phyloP scores from a whole-genome alignment of 75 land plant genomes.

The Gnetum montanum region DNA sequence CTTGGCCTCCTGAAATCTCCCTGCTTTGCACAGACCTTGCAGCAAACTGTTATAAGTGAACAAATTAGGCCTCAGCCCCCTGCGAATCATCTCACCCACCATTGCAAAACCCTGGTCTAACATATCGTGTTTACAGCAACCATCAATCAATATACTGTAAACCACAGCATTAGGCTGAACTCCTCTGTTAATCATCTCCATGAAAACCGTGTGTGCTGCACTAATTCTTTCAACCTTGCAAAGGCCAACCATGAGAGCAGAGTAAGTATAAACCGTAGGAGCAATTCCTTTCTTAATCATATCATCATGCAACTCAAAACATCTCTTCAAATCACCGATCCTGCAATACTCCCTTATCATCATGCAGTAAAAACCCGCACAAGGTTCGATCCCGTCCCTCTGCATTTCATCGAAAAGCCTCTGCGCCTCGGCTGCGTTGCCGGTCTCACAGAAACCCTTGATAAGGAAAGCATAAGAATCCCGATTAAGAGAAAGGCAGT shows the following conservation, averaged over 20 bases:
- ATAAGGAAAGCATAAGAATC: slow-evolving; percentile 53
- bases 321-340: slow-evolving; percentile 33
- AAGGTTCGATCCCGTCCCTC: slow-evolving; percentile 22
- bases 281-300: slow-evolving; percentile 29
- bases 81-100: slow-evolving; percentile 36
- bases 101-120: slow-evolving; percentile 41
- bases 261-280: slow-evolving; percentile 46
- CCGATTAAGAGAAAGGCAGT: slow-evolving; percentile 27
- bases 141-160: slow-evolving; percentile 49
- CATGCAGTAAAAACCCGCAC: slow-evolving; percentile 41
- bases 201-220: slow-evolving; percentile 38
- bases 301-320: slow-evolving; percentile 43
- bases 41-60: slow-evolving; percentile 47
- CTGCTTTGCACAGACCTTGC: slow-evolving; percentile 26
- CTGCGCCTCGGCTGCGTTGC: slow-evolving; percentile 34
- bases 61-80: slow-evolving; percentile 36
- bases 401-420: slow-evolving; percentile 50
- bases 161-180: slow-evolving; percentile 29
- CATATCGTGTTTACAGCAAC: slow-evolving; percentile 43
- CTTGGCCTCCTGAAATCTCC: slow-evolving; percentile 39
- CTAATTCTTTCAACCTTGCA: slow-evolving; percentile 51
- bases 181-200: slow-evolving; percentile 45
- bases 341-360: slow-evolving; percentile 38
- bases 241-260: slow-evolving; percentile 47
- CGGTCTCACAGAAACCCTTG: slow-evolving; percentile 20